Conservation (phyloP, 768 basidiomycete species). For the Tricholoma flavovirens region DNA sequence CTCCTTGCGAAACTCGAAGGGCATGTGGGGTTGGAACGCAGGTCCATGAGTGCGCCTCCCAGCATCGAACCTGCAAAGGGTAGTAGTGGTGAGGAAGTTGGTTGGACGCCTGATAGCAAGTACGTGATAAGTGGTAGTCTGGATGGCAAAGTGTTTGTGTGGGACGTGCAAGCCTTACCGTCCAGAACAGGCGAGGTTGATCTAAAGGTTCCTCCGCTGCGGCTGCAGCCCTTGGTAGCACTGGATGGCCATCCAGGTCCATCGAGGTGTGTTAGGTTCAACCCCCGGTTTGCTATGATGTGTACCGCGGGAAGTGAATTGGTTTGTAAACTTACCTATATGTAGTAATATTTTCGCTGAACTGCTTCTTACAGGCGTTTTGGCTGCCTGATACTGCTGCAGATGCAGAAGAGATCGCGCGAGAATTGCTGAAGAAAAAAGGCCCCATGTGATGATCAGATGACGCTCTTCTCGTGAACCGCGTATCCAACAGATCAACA, state of each 20-base stretch:
- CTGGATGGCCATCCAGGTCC: constrained; percentile 83
- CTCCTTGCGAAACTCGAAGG: constrained; percentile 84
- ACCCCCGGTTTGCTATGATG: constrained; percentile 87
- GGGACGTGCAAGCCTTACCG: constrained; percentile 75
- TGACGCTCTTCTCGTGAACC: background rate
- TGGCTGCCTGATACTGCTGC: constrained; percentile 52
- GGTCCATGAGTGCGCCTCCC: constrained; percentile 41
- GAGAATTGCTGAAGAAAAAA: constrained; percentile 59
- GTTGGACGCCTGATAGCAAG: constrained; percentile 93
- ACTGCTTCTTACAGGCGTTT: constrained; percentile 29
- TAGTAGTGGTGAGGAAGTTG: constrained; percentile 87
- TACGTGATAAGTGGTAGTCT: constrained; percentile 81
- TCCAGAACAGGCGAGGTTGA: constrained; percentile 47
- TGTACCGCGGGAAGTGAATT: constrained; percentile 78
- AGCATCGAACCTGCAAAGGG: constrained; percentile 70
- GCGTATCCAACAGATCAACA: background rate
- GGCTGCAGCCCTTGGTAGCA: constrained; percentile 34
- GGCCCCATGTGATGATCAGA: constrained; percentile 6
- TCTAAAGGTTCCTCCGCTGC: constrained; percentile 44
- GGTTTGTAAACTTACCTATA: constrained; percentile 39
- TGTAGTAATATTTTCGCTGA: constrained; percentile 1
- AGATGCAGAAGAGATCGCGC: constrained; percentile 67
- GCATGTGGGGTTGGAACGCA: constrained; percentile 75
- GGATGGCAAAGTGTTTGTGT: constrained; percentile 79
- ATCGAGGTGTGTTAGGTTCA: constrained; percentile 82